phyloP scores from a whole-genome alignment of 257 asterid genomes.

The Solanum raphanifolium region DNA sequence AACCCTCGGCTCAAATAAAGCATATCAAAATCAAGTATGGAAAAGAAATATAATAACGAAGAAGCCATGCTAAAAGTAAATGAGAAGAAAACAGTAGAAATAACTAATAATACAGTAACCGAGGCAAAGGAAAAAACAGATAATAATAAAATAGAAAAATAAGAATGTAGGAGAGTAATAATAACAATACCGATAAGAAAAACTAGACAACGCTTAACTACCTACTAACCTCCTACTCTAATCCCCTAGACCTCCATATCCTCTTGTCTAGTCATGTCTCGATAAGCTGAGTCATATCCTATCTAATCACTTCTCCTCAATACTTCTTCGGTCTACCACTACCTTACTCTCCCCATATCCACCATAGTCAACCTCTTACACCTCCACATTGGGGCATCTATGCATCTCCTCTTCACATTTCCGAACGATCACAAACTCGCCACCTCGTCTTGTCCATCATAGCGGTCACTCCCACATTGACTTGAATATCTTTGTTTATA shows the following conservation, averaged over 20 bases:
- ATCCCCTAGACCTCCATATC: not conserved
- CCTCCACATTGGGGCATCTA: not conserved
- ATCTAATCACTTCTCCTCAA: not conserved
- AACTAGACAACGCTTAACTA: not conserved
- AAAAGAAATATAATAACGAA: not conserved
- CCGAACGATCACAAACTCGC: not conserved
- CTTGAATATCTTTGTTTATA: not conserved
- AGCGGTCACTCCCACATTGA: not conserved
- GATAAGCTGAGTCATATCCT: not conserved
- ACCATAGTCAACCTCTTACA: not conserved
- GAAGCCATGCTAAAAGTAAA: not conserved
- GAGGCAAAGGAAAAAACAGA: not conserved
- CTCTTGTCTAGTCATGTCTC: not conserved
- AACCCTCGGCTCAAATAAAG: not conserved
- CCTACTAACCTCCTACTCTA: not conserved
- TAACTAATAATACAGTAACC: not conserved
- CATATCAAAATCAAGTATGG: not conserved
- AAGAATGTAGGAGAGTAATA: not conserved
- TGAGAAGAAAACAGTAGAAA: not conserved
- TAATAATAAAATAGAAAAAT: not conserved
- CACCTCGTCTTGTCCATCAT: not conserved
- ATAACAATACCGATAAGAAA: not conserved
- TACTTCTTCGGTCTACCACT: not conserved
- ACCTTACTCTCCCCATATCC: not conserved
- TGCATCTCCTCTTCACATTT: not conserved